Conservation (phyloP, 2,329 filamentous ascomycete genomes). For the Orbilia oligospora region DNA sequence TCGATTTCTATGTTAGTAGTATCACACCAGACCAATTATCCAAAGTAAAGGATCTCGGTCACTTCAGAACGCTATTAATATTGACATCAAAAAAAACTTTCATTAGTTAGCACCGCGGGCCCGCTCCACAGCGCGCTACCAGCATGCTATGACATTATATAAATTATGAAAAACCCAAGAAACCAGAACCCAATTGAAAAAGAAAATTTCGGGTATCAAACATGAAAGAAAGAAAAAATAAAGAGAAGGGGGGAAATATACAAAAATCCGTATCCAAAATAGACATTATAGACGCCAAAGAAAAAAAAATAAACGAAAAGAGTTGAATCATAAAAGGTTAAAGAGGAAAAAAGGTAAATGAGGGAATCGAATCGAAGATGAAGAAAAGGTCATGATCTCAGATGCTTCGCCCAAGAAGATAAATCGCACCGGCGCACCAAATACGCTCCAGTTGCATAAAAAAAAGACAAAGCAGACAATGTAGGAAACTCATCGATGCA, state of each 20-base stretch:
- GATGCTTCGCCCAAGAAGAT: slow-evolving; percentile 6
- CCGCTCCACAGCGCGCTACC: slow-evolving; percentile 17
- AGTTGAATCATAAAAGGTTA: slow-evolving; percentile 5
- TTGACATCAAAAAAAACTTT: no score
- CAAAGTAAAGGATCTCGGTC: no score
- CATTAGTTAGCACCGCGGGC: background rate
- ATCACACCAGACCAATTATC: no score
- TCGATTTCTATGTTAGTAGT: no score
- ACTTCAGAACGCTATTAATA: no score
- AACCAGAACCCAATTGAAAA: background rate
- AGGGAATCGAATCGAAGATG: background rate
- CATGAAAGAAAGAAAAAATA: slow-evolving; percentile 8
- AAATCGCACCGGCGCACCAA: slow-evolving; percentile 15
- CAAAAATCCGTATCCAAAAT: slow-evolving; percentile 14
- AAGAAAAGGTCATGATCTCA: background rate
- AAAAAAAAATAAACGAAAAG: background rate
- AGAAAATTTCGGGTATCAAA: slow-evolving; percentile 45
- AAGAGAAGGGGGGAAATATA: no score
- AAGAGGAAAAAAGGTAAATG: background rate
- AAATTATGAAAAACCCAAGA: background rate
- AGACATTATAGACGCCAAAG: slow-evolving; percentile 34
- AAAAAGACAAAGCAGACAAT: background rate
- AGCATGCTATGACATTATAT: background rate
- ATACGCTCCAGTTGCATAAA: slow-evolving; percentile 31
- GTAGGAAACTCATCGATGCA: background rate